Conservation (phyloP, 352 stramenopile species). For the Globisporangium polare region DNA sequence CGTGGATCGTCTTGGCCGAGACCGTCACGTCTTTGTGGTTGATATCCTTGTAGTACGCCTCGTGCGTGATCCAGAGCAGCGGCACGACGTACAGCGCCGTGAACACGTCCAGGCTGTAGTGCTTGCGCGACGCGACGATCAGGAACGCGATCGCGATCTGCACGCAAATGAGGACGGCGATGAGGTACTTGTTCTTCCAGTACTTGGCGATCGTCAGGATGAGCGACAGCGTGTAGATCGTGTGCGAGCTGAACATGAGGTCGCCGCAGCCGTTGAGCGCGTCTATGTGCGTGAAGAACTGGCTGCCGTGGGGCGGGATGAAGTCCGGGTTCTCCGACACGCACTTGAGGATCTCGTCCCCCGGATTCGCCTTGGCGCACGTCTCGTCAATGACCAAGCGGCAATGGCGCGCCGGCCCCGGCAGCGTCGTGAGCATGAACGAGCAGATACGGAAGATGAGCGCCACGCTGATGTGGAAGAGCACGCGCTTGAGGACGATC, state of each 20-base stretch:
- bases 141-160: slow-evolving; percentile 86
- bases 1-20: slow-evolving; percentile 47
- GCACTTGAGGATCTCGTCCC: slow-evolving; percentile 41
- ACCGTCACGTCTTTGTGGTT: slow-evolving; percentile 73
- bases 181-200: slow-evolving; percentile 77
- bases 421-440: slow-evolving; percentile 76
- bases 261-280: slow-evolving; percentile 86
- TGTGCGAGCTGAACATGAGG: slow-evolving; percentile 92
- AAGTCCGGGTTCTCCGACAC: slow-evolving; percentile 73
- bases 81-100: slow-evolving; percentile 87
- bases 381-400: slow-evolving; percentile 65
- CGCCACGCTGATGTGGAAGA: slow-evolving; percentile 77
- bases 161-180: slow-evolving; percentile 66
- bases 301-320: slow-evolving; percentile 35
- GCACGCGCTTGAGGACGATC: slow-evolving; percentile 76
- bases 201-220: slow-evolving; percentile 86
- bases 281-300: slow-evolving; percentile 74
- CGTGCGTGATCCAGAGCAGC: slow-evolving; percentile 77
- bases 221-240: slow-evolving; percentile 89
- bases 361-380: slow-evolving; percentile 49
- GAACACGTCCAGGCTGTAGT: slow-evolving; percentile 90
- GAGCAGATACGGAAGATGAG: slow-evolving; percentile 69
- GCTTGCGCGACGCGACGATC: slow-evolving; percentile 86
- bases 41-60: slow-evolving; percentile 80
- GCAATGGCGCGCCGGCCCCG: slow-evolving; percentile 64